Evolutionary conservation across 148 eudicot genomes (phyloP).

Genomic region (Rhododendron vialii): DNA sequence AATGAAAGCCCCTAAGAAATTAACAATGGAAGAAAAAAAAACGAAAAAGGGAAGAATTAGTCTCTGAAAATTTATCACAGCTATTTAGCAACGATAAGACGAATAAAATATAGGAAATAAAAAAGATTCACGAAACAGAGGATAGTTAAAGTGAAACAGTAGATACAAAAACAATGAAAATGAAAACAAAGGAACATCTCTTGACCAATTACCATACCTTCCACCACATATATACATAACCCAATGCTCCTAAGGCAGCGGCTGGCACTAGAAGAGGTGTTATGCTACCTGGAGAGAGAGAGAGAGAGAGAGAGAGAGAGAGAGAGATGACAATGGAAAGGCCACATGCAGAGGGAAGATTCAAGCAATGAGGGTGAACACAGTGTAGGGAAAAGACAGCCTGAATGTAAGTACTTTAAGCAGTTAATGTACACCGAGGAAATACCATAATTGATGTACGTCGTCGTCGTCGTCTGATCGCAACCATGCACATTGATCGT

Average conservation of each 20-base stretch:
- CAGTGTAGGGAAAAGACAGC: neutral
- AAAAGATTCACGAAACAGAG: neutral
- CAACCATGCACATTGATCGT: constrained; percentile 59
- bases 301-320: too few relatives aligned
- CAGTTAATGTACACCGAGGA: neutral
- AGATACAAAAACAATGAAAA: neutral
- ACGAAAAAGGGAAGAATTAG: neutral
- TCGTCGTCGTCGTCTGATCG: too few relatives aligned
- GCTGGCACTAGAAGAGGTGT: constrained; percentile 64
- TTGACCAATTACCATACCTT: constrained; percentile 45
- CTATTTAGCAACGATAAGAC: neutral
- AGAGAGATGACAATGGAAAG: too few relatives aligned
- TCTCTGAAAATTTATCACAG: neutral
- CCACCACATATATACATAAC: constrained; percentile 99
- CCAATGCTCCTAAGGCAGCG: constrained; percentile 72
- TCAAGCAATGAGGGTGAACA: neutral
- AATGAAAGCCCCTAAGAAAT: constrained; percentile 23
- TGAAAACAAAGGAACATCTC: neutral
- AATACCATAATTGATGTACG: constrained; percentile 31
- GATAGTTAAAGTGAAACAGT: neutral
- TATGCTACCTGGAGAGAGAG: constrained; percentile 30
- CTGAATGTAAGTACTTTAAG: neutral
- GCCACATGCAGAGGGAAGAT: neutral
- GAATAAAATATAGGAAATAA: neutral
- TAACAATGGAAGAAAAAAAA: too few relatives aligned